Evolutionary conservation across 2,329 filamentous ascomycete genomes (phyloP), one percentile per base, ranked within the genome.

Genomic region (Ceratocystis papillata): DNA sequence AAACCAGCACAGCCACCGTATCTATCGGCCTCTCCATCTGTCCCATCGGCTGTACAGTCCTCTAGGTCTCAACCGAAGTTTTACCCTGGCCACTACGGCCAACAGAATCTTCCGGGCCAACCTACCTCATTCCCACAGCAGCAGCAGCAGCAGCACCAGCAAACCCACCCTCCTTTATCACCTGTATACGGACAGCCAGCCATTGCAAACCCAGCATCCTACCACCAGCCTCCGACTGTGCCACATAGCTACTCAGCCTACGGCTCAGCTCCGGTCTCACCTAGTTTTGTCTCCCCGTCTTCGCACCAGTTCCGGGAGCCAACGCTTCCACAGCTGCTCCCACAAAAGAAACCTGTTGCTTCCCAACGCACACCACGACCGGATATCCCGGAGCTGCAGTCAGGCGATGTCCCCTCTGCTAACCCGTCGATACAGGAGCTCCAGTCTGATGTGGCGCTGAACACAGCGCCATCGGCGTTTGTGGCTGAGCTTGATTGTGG

Each of bases 401-500:
- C 63, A 41, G 37, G 37, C 2, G 33, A 12, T 12, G 28, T 59
- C 33, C 63, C 41, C 8, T 17, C 41, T 28, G 60, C 41, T 22
- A 48, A 30, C 22, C 60, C 41, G 10, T 22, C 50, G 6, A 17
- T 63, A 15, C 44, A 7, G 28, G 50, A 44, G 28, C 20, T 45
- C 20, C n/a, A 46, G 50, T 41, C 48, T 30, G 66, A 67, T 15
- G 20, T 65, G 33, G 37, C 63, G 59, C 37, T n/a, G 53, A 15
- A 25, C 17, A 45, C 17, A 20, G 28, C 55, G n/a, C 17, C 55
- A 15, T 25, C 55, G 17, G 41, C 44, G 33, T 64, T 66, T 53
- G 65, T 67, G 8, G 68, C 66, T 1, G 68, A 69, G 59, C 66
- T 69, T 2, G 57, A 63, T 48, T 57, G 53, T 5, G 62, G 55